Evolutionary conservation across 2,329 filamentous ascomycete species (phyloP).

Genomic region (Fusarium sp.): DNA sequence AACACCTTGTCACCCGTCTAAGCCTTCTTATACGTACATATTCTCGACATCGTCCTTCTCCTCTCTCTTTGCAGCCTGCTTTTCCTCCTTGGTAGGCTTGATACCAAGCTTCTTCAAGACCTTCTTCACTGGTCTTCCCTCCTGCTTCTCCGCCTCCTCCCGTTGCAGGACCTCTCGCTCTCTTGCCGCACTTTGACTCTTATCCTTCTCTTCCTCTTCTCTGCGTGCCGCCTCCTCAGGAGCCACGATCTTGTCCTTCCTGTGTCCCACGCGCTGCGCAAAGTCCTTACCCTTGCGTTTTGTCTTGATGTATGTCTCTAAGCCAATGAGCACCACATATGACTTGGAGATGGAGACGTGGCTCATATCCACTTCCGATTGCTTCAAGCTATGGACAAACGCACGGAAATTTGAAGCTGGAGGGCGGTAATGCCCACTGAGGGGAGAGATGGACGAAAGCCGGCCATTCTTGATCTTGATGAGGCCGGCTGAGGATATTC

Average conservation of each 20-base stretch:
- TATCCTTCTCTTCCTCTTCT: slow-evolving; percentile 72
- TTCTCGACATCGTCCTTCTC: slow-evolving; percentile 35
- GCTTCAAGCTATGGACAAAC: slow-evolving; percentile 80
- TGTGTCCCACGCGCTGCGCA: slow-evolving; percentile 63
- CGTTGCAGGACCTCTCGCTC: slow-evolving; percentile 62
- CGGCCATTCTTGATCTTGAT: slow-evolving; percentile 88
- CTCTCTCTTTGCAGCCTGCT: slow-evolving; percentile 42
- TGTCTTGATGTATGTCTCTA: slow-evolving; percentile 83
- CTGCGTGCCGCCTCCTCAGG: slow-evolving; percentile 69
- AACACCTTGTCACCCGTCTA: slow-evolving; percentile 4
- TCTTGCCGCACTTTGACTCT: slow-evolving; percentile 69
- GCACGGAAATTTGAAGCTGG: slow-evolving; percentile 85
- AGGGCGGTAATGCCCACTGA: slow-evolving; percentile 86
- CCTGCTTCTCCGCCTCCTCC: slow-evolving; percentile 58
- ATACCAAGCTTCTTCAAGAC: slow-evolving; percentile 60
- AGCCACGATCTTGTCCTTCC: slow-evolving; percentile 70
- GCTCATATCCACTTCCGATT: slow-evolving; percentile 82
- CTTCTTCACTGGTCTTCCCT: slow-evolving; percentile 47
- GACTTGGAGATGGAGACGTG: slow-evolving; percentile 83
- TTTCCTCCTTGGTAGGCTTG: slow-evolving; percentile 47
- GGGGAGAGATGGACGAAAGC: slow-evolving; percentile 77
- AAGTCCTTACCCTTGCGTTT: slow-evolving; percentile 73
- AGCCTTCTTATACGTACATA: slow-evolving; percentile 8
- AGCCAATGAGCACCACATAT: slow-evolving; percentile 84
- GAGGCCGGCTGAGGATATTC: slow-evolving; percentile 85